phyloP scores from a whole-genome alignment of 164 flowering plant species.

The Taxillus chinensis region DNA sequence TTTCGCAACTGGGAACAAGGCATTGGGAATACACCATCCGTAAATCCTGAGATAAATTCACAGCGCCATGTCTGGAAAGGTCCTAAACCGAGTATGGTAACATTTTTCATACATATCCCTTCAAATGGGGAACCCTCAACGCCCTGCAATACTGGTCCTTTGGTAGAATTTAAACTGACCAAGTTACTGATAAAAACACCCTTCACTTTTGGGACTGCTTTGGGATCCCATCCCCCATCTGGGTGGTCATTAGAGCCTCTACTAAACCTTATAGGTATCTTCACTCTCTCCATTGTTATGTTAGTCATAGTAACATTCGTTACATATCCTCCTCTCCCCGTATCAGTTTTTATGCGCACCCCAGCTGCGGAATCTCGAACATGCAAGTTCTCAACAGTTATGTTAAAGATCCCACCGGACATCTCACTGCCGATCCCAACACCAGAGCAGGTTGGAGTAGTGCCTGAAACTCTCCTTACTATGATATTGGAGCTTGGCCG shows the following conservation, averaged over 20 bases:
- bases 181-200: constrained; percentile 62
- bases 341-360: constrained; percentile 78
- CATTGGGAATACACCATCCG: constrained; percentile 42
- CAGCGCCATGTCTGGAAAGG: constrained; percentile 62
- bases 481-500: constrained; percentile 81
- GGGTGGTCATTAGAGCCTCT: constrained; percentile 96
- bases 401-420: constrained; percentile 91
- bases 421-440: constrained; percentile 98
- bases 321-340: constrained; percentile 88
- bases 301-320: constrained; percentile 58
- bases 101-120: constrained; percentile 61
- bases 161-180: constrained; percentile 42
- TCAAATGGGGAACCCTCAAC: constrained; percentile 57
- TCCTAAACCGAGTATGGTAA: constrained; percentile 45
- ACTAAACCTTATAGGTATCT: constrained; percentile 81
- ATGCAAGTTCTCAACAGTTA: constrained; percentile 55
- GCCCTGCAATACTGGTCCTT: constrained; percentile 61
- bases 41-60: constrained; percentile 55
- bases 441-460: constrained; percentile 97
- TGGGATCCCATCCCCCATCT: constrained; percentile 76
- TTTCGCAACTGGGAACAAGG: constrained; percentile 63
- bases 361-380: constrained; percentile 88
- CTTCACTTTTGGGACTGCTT: constrained; percentile 65
- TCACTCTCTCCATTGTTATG: constrained; percentile 67
- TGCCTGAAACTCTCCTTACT: constrained; percentile 77